phyloP scores from a whole-genome alignment of 2,329 filamentous ascomycete genomes.

The Colletotrichum musicola region DNA sequence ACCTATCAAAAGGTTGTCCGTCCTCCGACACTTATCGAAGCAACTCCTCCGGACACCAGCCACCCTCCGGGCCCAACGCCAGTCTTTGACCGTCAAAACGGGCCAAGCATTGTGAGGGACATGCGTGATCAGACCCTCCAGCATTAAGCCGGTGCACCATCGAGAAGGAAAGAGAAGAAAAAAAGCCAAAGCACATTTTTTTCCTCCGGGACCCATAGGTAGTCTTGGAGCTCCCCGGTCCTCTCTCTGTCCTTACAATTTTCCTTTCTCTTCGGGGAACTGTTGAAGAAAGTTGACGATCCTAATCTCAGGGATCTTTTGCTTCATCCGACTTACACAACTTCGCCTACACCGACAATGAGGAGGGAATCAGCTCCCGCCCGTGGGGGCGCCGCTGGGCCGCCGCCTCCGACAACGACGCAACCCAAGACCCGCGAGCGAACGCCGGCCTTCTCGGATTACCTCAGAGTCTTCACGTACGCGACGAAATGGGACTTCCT shows the following conservation, averaged over 20 bases:
- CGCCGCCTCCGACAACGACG: not conserved
- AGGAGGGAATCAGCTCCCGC: not conserved
- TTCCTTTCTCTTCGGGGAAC: not conserved
- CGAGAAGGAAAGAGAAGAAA: not conserved
- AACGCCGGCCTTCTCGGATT: slow-evolving; percentile 29
- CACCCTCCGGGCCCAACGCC: not conserved
- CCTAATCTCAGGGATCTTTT: not conserved
- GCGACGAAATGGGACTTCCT: slow-evolving; percentile 48
- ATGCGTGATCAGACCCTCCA: slow-evolving; percentile 15
- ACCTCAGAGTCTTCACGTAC: slow-evolving; percentile 46
- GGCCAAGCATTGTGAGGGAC: slow-evolving; percentile 5
- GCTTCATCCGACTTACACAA: not conserved
- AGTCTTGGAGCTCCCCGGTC: slow-evolving; percentile 4
- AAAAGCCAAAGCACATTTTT: slow-evolving; percentile 7
- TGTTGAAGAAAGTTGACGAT: not conserved
- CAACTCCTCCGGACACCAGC: not conserved
- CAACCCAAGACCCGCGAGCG: not conserved
- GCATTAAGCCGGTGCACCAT: slow-evolving; percentile 3
- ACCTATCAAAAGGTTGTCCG: not conserved
- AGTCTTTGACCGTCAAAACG: slow-evolving; percentile 24
- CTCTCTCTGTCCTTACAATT: too few species aligned
- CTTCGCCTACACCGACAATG: not conserved
- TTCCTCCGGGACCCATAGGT: not conserved
- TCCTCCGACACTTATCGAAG: not conserved
- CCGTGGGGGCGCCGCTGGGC: not conserved